Base-by-base conservation (phyloP, 2,329 filamentous ascomycete species). In the Fusarium sp. region DNA sequence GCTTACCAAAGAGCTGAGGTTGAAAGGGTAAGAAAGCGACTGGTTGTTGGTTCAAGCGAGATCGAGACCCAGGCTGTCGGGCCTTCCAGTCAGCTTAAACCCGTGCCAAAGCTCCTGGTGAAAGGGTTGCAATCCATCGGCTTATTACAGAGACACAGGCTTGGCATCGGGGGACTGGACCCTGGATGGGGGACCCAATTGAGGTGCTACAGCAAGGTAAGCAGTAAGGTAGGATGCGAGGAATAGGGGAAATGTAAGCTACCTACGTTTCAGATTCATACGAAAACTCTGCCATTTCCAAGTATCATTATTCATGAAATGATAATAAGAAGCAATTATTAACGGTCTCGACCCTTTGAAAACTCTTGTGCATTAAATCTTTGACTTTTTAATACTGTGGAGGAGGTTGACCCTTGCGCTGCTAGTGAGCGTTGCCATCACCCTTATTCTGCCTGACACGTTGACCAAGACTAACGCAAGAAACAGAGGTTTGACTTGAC, bases 381-480 rank as follows among this genome's bases (percentile, higher is more conserved):
- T 59, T 39, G 34, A 47, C 39, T 55, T 40, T 49, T 45, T 21
- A 39, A 11, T 31, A 31, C 28, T 11, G 26, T 28, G 26, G 26
- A 28, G 51, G 28, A 46, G 44, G 61, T 61, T 45, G 49, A 66
- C 33, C 45, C 44, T 43, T 51, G 55, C 42, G 15, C 36, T 38
- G n/a, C 33, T 45, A 62, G 21, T 42, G 55, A 63, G 50, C 47
- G 33, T 61, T 65, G 22, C 33, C 21, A 31, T 40, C 26, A 63
- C 46, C 40, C n/a, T 49, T 57, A 31, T 42, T 60, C 28, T 46
- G 31, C 31, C 31, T 63, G 45, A 60, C 53, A 68, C 33, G 46
- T 53, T 39, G 47, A 40, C 50, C 54, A 46, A 69, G 31, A 11
- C 65, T 65, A 65, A 67, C 42, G 57, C 52, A 22, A 31, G 44